Base-by-base conservation (phyloP, 208 protist genomes). In the Trypanosoma theileri region DNA sequence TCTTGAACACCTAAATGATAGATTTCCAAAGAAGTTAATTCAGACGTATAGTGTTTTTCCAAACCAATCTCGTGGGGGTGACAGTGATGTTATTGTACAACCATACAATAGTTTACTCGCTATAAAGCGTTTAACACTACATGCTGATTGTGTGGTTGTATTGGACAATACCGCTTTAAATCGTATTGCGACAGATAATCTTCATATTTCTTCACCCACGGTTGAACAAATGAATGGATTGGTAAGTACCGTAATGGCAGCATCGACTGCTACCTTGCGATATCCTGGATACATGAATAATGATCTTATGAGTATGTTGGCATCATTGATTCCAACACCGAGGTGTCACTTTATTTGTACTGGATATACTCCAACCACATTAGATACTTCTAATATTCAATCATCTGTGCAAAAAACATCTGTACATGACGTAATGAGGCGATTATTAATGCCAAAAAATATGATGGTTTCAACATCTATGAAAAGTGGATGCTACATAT, bases 21-120 rank as follows among this genome's bases (percentile, higher is more conserved):
- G 96, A 21, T 99, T 96, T 68, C 97, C 97, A 4, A 99, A 99
- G 80, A 99, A 99, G 84, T 77, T 99, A 4, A 97, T 99, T 46
- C 97, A 99, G 77, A 99, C 99, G 4, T 99, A 99, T 82, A 99
- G 96, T 40, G 98, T 99, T 14, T 99, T 99, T 74, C 98, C 98
- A 4, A 90, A 94, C 70, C 77, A 92, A 58, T 85, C 84, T 7
- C 79, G 78, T 40, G 83, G 79, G 8, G 86, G 83, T 13, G 85
- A 89, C 46, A 89, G 75, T 59, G 98, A 99, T 66, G 97, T 99
- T 12, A 99, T 99, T 59, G 98, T 99, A 41, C 98, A 99, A 82
- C 98, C 98, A n/a, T 99, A 99, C 86, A 99, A 99, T 77, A 98
- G 96, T 19, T 64, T 99, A 10, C 82, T 99, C 4, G 99, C 99